A percentile compares a stretch with the other conserved stretches of the same genome.
Evolutionary conservation across 352 stramenopile species (phyloP).

Genomic region (Hyaloperonospora arabidopsidis): DNA sequence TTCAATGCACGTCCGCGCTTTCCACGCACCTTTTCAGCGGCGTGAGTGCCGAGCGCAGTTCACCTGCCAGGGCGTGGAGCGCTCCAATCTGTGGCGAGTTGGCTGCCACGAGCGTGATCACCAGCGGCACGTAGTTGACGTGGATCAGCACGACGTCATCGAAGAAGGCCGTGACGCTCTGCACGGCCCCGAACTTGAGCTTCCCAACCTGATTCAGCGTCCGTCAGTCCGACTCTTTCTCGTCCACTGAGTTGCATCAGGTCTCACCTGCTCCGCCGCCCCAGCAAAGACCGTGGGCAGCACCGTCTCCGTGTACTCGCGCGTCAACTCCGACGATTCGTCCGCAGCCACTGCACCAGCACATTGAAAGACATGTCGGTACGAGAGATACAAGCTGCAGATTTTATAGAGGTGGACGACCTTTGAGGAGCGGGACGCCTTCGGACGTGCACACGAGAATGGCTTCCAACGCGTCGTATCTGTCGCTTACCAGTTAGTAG

Average conservation of each 20-base stretch:
- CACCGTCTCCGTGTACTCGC: slow-evolving; percentile 73
- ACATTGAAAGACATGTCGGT: not conserved
- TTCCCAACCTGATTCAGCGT: slow-evolving; percentile 48
- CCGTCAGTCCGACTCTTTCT: not conserved
- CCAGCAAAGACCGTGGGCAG: slow-evolving; percentile 71
- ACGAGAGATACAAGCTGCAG: not conserved
- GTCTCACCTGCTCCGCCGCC: slow-evolving; percentile 59
- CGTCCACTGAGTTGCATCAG: not conserved
- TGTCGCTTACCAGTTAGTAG: slow-evolving; percentile 12
- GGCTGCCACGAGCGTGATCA: slow-evolving; percentile 68
- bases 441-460: slow-evolving; percentile 77
- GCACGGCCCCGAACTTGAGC: slow-evolving; percentile 66
- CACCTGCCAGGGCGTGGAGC: slow-evolving; percentile 44
- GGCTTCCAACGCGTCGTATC: slow-evolving; percentile 65
- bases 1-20: slow-evolving; percentile 59
- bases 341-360: slow-evolving; percentile 33
- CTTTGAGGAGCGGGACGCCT: slow-evolving; percentile 65
- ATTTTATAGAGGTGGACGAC: slow-evolving; percentile 21
- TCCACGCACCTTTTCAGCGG: slow-evolving; percentile 71
- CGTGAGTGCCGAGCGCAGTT: slow-evolving; percentile 51
- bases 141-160: slow-evolving; percentile 65
- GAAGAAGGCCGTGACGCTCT: slow-evolving; percentile 71
- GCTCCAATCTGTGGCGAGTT: slow-evolving; percentile 53
- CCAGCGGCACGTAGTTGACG: slow-evolving; percentile 66
- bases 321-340: slow-evolving; percentile 37